Percentiles rank a stretch among this genome's conserved stretches.
These are phyloP conservation scores for Sequoiadendron giganteum DNA, from an alignment of 75 land plant species.

Conservation along the genomic window DNA sequence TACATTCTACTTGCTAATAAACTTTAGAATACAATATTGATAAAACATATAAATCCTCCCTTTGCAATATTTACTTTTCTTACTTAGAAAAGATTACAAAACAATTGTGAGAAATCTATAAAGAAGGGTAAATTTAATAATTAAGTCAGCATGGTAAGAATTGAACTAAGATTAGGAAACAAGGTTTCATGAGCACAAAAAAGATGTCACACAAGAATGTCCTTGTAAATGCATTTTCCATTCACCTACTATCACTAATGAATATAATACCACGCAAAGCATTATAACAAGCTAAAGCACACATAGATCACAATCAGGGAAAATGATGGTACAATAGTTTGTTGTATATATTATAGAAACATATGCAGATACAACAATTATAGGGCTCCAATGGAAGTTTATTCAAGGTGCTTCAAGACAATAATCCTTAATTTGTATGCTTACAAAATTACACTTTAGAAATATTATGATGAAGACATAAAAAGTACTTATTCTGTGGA, in stretches of 20 bases:
- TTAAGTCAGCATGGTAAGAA: neutral
- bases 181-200: neutral
- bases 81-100: neutral
- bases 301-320: neutral
- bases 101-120: neutral
- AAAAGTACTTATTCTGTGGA: neutral
- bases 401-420: neutral
- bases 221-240: neutral
- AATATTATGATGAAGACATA: too few species aligned
- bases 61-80: neutral
- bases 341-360: neutral
- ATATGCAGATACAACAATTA: neutral
- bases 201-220: neutral
- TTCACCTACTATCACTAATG: neutral
- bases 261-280: neutral
- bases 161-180: neutral
- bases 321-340: neutral
- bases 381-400: neutral
- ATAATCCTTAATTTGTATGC: neutral
- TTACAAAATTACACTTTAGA: too few species aligned
- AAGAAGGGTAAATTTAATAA: conserved; percentile 4
- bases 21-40: neutral
- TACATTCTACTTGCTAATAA: neutral
- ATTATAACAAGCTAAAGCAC: neutral
- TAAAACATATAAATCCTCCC: neutral